Evolutionary conservation across 345 rosid species (phyloP), one percentile per base, ranked within the genome.

Genomic region (Aquilaria yunnanensis): DNA sequence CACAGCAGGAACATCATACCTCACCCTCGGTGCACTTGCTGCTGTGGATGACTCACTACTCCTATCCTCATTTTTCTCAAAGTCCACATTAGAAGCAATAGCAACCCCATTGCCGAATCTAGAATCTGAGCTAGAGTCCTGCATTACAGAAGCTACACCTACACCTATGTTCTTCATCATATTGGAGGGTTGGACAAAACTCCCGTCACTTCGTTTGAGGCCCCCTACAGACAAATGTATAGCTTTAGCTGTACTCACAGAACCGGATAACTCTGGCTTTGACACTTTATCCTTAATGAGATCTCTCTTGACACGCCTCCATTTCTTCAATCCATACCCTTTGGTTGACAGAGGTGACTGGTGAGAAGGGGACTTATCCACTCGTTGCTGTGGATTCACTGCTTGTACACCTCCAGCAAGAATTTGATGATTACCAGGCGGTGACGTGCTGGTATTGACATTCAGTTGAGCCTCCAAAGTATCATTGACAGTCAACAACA

Each of bases 41-140:
- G 96, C 85, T n/a, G 96, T 85, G 9, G 85, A 90, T 33, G 92
- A 85, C 73, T 78, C 88, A 68, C 92, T 90, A 75, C 92, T 82
- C 34, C 61, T 73, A 70, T 82, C 94, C 77, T 83, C 88, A 32
- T 85, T 83, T 56, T 80, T 80, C 67, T 90, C 88, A 10, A 93
- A 86, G 53, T 83, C 88, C 0, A 74, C 31, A 8, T 81, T 84
- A 58, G 75, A 77, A 48, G 72, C 60, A 78, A 77, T 75, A 68
- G 77, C 77, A 63, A 77, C 70, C 51, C 74, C 89, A 61, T 59
- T 70, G 0, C 77, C 80, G 77, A 83, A 79, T 64, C 75, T 80
- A 63, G 90, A 72, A 59, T 77, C 93, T 16, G 74, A 63, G 75
- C 71, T 71, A 73, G 77, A 64, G 43, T 73, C 84, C 56, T 0